These are phyloP conservation scores for Ganoderma resinaceum DNA, from an alignment of 1,284 basidiomycete genomes.

Conservation along the genomic window DNA sequence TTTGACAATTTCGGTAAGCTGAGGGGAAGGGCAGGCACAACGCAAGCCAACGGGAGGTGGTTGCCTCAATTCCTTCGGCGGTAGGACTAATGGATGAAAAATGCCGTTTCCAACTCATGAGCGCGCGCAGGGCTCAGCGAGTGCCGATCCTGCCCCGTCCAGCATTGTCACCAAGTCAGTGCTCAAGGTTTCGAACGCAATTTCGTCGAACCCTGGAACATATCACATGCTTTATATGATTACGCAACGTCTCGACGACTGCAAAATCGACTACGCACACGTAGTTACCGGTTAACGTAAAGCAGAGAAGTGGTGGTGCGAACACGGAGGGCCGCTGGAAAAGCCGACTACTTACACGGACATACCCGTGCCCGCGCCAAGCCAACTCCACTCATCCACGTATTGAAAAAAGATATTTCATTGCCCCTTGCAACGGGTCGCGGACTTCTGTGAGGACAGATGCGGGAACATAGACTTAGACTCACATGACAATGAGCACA, in stretches of 20 bases:
- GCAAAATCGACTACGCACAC: not conserved
- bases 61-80: not conserved
- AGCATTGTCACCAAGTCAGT: too few species aligned
- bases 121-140: too few species aligned
- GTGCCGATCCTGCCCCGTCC: too few species aligned
- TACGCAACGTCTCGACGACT: not conserved
- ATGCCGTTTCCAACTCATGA: too few species aligned
- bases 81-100: not conserved
- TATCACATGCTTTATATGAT: not conserved
- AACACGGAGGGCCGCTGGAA: not conserved
- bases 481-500: conserved; percentile 85
- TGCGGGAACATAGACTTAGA: conserved; percentile 26
- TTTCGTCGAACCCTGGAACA: not conserved
- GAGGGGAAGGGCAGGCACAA: not conserved
- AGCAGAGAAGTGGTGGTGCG: not conserved
- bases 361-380: not conserved
- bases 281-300: not conserved
- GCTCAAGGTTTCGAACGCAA: too few species aligned
- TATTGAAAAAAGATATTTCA: not conserved
- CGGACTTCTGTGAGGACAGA: not conserved
- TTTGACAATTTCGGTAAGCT: not conserved
- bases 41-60: not conserved
- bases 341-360: not conserved
- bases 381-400: not conserved
- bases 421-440: not conserved